Evolutionary conservation across 2,329 filamentous ascomycete species (phyloP), one percentile per base, ranked within the genome.

Genomic region (Penicillium sp.): DNA sequence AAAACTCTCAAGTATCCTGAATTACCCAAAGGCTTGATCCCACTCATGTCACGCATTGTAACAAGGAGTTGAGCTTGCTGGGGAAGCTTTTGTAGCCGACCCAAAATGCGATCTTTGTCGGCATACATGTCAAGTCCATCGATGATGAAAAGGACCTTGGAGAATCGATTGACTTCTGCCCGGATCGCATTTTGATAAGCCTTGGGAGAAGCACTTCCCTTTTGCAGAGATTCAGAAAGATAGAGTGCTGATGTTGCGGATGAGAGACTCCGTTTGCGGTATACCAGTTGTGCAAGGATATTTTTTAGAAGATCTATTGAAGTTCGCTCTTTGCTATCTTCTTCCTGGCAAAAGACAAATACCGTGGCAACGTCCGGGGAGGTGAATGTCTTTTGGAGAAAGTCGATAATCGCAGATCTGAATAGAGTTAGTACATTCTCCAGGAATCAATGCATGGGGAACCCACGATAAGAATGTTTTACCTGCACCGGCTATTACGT

Each of bases 401-500:
- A 50, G 7, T 69, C 66, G 39, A 69, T 63, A 6, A 69, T 61
- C 4, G 56, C 28, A 10, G 65, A 63, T 2, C 65, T 67, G n/a
- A 11, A 10, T 2, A 16, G 7, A 24, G 4, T 41, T 13, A 39
- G 16, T 44, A 27, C 48, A 50, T 16, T 13, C 9, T 10, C 5
- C n/a, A 25, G 7, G 28, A 42, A 10, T 31, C 7, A 13, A 13
- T 1, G 3, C 3, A 10, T 16, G 9, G 5, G 0, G 16, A 9
- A 62, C 66, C 56, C 25, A 69, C 66, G 65, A 55, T n/a, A 69
- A 48, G 46, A 69, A 69, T 0, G 63, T 68, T 38, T 68, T 68
- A 0, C 64, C 65, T 11, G 56, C 65, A n/a, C 67, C 66, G 31
- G 67, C 66, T 68, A 36, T 16, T 16, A 35, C 7, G 13, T 16